Evolutionary conservation across 2,329 filamentous ascomycete species (phyloP).

Genomic region (Fusarium floridanum): DNA sequence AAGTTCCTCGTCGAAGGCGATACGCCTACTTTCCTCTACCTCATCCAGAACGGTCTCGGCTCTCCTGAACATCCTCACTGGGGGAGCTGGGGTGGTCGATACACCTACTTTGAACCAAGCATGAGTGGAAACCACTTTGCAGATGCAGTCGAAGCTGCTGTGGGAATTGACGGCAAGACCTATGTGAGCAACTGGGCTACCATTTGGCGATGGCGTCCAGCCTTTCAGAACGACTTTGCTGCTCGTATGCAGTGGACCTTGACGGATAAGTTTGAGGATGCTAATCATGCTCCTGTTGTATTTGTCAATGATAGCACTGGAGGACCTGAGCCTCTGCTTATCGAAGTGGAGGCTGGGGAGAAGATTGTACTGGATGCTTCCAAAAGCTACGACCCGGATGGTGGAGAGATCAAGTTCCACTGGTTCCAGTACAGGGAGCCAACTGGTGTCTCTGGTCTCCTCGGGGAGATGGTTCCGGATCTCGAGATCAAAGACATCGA

Average conservation of each 20-base stretch:
- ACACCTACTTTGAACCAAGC: not conserved
- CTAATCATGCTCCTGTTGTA: not conserved
- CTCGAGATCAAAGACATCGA: not conserved
- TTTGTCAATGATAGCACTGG: not conserved
- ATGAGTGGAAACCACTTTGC: not conserved
- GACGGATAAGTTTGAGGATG: not conserved
- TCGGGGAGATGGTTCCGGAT: not conserved
- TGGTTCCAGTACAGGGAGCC: not conserved
- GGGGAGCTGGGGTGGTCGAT: not conserved
- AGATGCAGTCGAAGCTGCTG: not conserved
- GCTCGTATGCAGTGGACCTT: slow-evolving; percentile 6
- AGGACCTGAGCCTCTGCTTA: not conserved
- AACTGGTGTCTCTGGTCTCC: not conserved
- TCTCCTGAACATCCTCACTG: not conserved
- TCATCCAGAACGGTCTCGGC: not conserved
- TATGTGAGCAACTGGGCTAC: not conserved
- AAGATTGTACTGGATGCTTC: not conserved
- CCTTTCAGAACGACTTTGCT: not conserved
- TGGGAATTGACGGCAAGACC: not conserved
- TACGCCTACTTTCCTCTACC: not conserved
- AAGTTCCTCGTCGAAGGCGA: slow-evolving; percentile 2
- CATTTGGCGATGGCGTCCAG: slow-evolving; percentile 2
- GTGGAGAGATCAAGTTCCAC: not conserved
- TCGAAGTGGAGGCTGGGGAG: not conserved
- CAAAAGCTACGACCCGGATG: not conserved